Base-by-base conservation (phyloP, 176 grass and related monocot genomes). In the Dendrocalamus sinicus region DNA sequence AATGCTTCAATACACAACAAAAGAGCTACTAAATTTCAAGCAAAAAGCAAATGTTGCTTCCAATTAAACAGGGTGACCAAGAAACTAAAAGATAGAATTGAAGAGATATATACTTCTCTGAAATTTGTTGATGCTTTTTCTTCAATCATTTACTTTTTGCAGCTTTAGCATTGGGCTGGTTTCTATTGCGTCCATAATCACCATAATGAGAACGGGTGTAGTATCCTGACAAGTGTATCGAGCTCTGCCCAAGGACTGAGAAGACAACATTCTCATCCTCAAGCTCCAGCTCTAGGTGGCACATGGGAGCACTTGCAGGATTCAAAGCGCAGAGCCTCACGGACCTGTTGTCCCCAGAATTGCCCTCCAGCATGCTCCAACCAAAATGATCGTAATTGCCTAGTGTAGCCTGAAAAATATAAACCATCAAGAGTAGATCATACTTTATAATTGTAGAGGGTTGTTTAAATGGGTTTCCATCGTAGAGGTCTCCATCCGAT, bases 241-340 rank as follows among this genome's bases (percentile, higher is more conserved):
- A 85, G 28, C 60, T 79, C 61, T 70, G 73, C 7, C 92, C 92
- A n/a, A 77, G 19, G 48, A 90, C 93, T 6, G 82, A 90, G 46
- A 95, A 73, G n/a, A 89, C 40, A 20, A 89, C 82, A 22, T 84
- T 60, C 22, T 81, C 28, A 7, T 75, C 76, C 88, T 90, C 88
- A 51, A 90, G 92, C 57, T 95, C 86, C 4, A 95, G 78, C 22
- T 95, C 82, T n/a, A 95, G 24, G 41, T 24, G 63, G 70, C 65
- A 83, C 13, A 50, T 72, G 45, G 61, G 73, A 0, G 17, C 17
- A 9, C 3, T 72, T 44, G 64, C 32, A 50, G 85, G 62, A 72
- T 83, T 67, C 47, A 95, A 71, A 24, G 20, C 52, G 19, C 85
- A 92, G 22, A 92, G 8, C 17, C 73, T 59, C 8, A 89, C 67